Evolutionary conservation across 805 yeast genomes (phyloP).

Genomic region (Ogataea populi-albae): DNA sequence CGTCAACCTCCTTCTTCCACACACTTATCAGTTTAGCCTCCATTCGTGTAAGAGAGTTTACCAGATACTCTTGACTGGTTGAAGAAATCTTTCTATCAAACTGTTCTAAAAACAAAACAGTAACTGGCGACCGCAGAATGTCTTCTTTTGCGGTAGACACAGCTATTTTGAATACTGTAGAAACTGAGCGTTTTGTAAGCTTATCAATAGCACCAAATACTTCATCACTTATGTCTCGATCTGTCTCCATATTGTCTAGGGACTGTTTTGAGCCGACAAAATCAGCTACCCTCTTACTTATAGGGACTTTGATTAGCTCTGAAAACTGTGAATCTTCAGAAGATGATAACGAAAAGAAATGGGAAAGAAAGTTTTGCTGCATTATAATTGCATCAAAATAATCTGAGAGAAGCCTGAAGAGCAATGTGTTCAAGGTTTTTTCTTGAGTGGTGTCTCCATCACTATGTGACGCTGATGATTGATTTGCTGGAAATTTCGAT

Average conservation of each 20-base stretch:
- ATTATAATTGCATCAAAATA: conserved; percentile 19
- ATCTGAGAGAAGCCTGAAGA: conserved; percentile 10
- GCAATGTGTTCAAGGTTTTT: not conserved
- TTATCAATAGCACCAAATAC: conserved; percentile 31
- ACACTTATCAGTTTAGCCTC: conserved; percentile 47
- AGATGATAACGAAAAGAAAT: conserved; percentile 44
- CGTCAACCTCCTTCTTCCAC: conserved; percentile 60
- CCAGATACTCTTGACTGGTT: conserved; percentile 63
- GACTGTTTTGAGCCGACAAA: conserved; percentile 11
- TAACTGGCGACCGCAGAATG: conserved; percentile 40
- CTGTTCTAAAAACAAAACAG: conserved; percentile 42
- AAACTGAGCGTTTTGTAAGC: conserved; percentile 24
- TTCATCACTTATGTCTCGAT: conserved; percentile 30
- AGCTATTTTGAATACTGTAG: conserved; percentile 34
- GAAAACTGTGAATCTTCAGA: conserved; percentile 37
- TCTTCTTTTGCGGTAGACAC: conserved; percentile 35
- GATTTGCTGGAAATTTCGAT: not conserved
- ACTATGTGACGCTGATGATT: conserved; percentile 3
- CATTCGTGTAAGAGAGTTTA: conserved; percentile 48
- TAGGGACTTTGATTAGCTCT: conserved; percentile 37
- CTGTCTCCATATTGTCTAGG: conserved; percentile 24
- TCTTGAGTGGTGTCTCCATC: too few species aligned
- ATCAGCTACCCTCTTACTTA: conserved; percentile 19
- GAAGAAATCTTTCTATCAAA: conserved; percentile 37
- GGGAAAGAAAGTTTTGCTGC: conserved; percentile 49